Percentiles rank a stretch among this genome's conserved stretches.
These are phyloP conservation scores for Penicillium fimorum DNA, from an alignment of 495 filamentous ascomycete species.

Conservation along the genomic window DNA sequence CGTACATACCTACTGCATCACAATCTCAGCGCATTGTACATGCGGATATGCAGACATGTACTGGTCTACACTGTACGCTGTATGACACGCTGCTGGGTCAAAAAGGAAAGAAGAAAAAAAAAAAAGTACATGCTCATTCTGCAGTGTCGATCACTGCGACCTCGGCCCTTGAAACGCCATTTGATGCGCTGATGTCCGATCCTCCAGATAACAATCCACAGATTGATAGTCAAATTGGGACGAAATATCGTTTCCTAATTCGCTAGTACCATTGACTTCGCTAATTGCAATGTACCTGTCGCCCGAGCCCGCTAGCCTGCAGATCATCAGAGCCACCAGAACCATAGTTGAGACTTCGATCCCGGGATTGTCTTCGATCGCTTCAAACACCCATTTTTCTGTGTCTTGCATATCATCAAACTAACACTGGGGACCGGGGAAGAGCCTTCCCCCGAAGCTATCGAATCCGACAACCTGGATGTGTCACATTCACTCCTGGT, in stretches of 20 bases:
- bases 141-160: conserved; percentile 13
- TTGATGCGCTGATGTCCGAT: conserved; percentile 4
- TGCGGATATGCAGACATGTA: conserved; percentile 1
- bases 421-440: conserved; percentile 17
- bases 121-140: conserved; percentile 5
- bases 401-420: conserved; percentile 22
- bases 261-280: not conserved
- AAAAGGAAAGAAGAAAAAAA: not conserved
- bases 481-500: conserved; percentile 21
- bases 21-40: not conserved
- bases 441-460: conserved; percentile 26
- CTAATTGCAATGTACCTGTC: not conserved
- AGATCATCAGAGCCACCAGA: conserved; percentile 9
- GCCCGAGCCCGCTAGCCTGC: conserved; percentile 7
- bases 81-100: conserved; percentile 5
- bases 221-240: conserved; percentile 3
- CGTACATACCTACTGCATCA: conserved; percentile 3
- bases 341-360: conserved; percentile 10
- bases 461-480: conserved; percentile 21
- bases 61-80: not conserved
- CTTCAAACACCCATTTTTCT: conserved; percentile 3
- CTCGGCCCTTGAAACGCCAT: conserved; percentile 4
- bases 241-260: conserved; percentile 1
- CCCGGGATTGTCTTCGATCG: conserved; percentile 9
- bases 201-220: not conserved